Evolutionary conservation across 1,284 basidiomycete species (phyloP).

Genomic region (Phylloporus gajari): DNA sequence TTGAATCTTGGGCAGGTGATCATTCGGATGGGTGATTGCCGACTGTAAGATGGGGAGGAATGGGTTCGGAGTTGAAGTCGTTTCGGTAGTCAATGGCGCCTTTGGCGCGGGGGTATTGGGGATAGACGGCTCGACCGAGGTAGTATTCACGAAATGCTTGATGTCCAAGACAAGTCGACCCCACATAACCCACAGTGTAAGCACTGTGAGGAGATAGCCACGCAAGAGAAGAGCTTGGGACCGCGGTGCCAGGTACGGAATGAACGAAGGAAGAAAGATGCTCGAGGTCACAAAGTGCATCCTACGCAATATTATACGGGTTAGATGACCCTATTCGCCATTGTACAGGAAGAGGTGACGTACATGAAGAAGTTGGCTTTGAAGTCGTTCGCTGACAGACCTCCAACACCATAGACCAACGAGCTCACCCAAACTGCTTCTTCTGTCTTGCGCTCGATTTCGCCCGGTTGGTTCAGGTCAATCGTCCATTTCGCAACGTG

Average conservation of each 20-base stretch:
- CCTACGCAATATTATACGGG: slow-evolving; percentile 41
- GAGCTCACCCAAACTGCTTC: slow-evolving; percentile 58
- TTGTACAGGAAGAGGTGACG: slow-evolving; percentile 27
- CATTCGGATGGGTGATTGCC: slow-evolving; percentile 42
- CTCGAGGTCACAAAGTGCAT: slow-evolving; percentile 67
- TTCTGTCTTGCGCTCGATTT: slow-evolving; percentile 56
- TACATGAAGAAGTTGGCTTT: slow-evolving; percentile 62
- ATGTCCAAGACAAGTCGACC: slow-evolving; percentile 55
- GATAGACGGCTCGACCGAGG: slow-evolving; percentile 25
- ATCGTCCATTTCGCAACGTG: slow-evolving; percentile 41
- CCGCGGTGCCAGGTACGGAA: slow-evolving; percentile 48
- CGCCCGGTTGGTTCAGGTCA: slow-evolving; percentile 38
- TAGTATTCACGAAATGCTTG: slow-evolving; percentile 50
- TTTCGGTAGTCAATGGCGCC: slow-evolving; percentile 22
- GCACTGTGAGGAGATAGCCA: slow-evolving; percentile 51
- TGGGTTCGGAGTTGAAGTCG: slow-evolving; percentile 37
- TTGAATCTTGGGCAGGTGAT: slow-evolving; percentile 47
- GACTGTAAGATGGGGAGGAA: slow-evolving; percentile 49
- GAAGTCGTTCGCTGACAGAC: slow-evolving; percentile 51
- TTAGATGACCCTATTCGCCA: background rate
- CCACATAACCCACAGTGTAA: slow-evolving; percentile 55
- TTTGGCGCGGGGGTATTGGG: background rate
- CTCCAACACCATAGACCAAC: slow-evolving; percentile 56
- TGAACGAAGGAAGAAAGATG: slow-evolving; percentile 57
- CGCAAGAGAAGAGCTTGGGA: slow-evolving; percentile 56